These are phyloP conservation scores for Rhizophora apiculata DNA, from an alignment of 345 rosid genomes.

Conservation along the genomic window DNA sequence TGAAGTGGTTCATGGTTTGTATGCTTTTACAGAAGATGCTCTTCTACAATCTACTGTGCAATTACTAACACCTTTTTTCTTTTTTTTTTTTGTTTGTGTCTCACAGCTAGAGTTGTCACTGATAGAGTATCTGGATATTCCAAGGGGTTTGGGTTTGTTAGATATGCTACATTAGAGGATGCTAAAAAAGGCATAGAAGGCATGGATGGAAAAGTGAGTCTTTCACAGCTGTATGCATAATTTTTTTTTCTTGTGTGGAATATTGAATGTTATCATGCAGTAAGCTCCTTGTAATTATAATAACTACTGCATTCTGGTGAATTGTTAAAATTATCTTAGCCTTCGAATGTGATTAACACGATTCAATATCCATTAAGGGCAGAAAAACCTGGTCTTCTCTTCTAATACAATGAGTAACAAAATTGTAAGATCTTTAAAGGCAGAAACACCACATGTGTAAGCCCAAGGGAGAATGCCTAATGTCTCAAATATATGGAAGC, in stretches of 20 bases:
- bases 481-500: too few relatives aligned
- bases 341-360: too few relatives aligned
- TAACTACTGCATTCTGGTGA: neutral
- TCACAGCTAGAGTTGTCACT: slow-evolving; percentile 70
- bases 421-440: too few relatives aligned
- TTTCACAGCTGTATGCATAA: neutral
- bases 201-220: slow-evolving; percentile 86
- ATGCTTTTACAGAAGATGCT: neutral
- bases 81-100: slow-evolving; percentile 13
- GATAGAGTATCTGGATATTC: slow-evolving; percentile 81
- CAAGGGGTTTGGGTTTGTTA: slow-evolving; percentile 92
- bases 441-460: too few relatives aligned
- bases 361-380: too few relatives aligned
- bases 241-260: too few relatives aligned
- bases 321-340: too few relatives aligned
- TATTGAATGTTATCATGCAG: neutral
- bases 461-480: too few relatives aligned
- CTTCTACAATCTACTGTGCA: neutral
- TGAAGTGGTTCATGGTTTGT: slow-evolving; percentile 73
- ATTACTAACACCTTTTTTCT: slow-evolving; percentile 8
- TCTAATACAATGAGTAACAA: too few relatives aligned
- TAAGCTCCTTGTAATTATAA: neutral
- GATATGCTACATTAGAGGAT: slow-evolving; percentile 66
- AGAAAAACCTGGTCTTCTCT: too few relatives aligned
- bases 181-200: slow-evolving; percentile 82